These are phyloP conservation scores for Parmales sp. DNA, from an alignment of 108 stramenopile species.

Conservation along the genomic window DNA sequence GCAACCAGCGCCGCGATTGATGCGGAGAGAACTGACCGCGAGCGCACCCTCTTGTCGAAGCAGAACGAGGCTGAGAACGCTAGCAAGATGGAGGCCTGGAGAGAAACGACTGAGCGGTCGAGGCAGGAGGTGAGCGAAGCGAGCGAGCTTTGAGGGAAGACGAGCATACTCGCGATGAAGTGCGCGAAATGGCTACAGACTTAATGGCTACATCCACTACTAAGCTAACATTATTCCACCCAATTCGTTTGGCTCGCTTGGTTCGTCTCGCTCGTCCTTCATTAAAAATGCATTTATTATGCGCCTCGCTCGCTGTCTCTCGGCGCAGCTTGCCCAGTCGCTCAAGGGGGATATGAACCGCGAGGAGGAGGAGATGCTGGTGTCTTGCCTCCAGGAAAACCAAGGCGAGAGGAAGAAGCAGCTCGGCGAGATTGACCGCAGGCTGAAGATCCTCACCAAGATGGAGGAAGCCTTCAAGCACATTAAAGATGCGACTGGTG, in stretches of 20 bases:
- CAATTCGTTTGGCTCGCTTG: too few relatives aligned
- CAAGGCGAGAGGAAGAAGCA: conserved; percentile 25
- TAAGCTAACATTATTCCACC: too few relatives aligned
- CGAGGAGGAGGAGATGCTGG: conserved; percentile 29
- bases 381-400: conserved; percentile 16
- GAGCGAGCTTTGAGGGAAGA: too few relatives aligned
- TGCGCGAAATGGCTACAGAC: too few relatives aligned
- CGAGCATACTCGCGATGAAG: too few relatives aligned
- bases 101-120: conserved; percentile 18
- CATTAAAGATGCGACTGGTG: conserved; percentile 55
- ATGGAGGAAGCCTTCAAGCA: conserved; percentile 42
- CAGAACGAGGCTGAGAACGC: conserved; percentile 31
- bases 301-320: too few relatives aligned
- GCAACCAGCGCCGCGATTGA: conserved; percentile 21
- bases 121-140: too few relatives aligned
- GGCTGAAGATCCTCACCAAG: conserved; percentile 13
- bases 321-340: conserved; percentile 20
- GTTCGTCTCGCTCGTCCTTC: too few relatives aligned
- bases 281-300: too few relatives aligned
- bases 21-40: conserved; percentile 30
- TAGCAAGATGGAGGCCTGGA: conserved; percentile 35
- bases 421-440: neutral
- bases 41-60: conserved; percentile 19
- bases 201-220: too few relatives aligned
- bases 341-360: conserved; percentile 24